Conservation (phyloP, 768 basidiomycete species). For the Mycena polygramma region DNA sequence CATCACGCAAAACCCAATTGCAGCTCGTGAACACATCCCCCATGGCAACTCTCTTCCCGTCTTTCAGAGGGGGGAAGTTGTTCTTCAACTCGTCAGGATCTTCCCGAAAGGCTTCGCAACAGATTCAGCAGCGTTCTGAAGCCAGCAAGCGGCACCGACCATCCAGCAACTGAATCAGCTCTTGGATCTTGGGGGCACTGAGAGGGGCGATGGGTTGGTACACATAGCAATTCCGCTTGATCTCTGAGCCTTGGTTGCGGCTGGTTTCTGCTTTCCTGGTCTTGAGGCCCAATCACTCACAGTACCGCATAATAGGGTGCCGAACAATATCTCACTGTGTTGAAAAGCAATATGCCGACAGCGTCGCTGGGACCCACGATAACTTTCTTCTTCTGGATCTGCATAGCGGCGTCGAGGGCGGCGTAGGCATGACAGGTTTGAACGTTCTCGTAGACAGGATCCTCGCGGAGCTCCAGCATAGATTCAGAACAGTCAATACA, state of each 20-base stretch:
- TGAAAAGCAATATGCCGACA: constrained; percentile 92
- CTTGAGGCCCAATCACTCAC: constrained; percentile 44
- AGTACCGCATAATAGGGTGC: not conserved
- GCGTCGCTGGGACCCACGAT: constrained; percentile 89
- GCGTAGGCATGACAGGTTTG: constrained; percentile 83
- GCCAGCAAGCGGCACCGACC: constrained; percentile 56
- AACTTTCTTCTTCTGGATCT: constrained; percentile 92
- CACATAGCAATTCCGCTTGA: constrained; percentile 78
- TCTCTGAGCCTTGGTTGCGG: constrained; percentile 62
- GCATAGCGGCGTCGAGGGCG: constrained; percentile 86
- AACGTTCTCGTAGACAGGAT: constrained; percentile 72
- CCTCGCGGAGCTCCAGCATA: constrained; percentile 83
- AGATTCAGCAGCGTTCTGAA: constrained; percentile 14
- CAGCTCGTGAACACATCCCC: constrained; percentile 93
- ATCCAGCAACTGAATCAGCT: constrained; percentile 82
- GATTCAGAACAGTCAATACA: constrained; percentile 94
- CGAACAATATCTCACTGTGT: constrained; percentile 73
- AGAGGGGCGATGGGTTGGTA: constrained; percentile 85
- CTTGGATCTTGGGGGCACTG: constrained; percentile 85
- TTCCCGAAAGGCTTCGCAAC: constrained; percentile 70
- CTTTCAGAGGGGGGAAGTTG: constrained; percentile 73
- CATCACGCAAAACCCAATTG: constrained; percentile 90
- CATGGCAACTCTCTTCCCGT: constrained; percentile 74
- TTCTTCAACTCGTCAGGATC: constrained; percentile 68
- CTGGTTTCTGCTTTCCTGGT: constrained; percentile 57